Base-by-base conservation (phyloP, 2,329 filamentous ascomycete genomes). In the Thelonectria olida region DNA sequence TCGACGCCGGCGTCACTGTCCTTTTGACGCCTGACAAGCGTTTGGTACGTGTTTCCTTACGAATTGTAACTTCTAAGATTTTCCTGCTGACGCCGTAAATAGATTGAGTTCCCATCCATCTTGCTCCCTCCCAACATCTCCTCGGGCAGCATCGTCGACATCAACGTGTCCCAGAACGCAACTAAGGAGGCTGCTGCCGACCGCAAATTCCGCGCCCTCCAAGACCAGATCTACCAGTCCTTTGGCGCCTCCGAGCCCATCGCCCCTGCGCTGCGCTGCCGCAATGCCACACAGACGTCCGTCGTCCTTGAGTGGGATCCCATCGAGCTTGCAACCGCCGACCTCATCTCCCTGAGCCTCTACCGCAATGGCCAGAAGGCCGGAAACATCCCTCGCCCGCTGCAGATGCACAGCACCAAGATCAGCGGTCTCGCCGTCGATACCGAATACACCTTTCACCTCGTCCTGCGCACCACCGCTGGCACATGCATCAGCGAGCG, bases 51-150 rank as follows among this genome's bases (percentile, higher is more conserved):
- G 63, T 9, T 22, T 23, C 38, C 20, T 15, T 5, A 12, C 34
- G 7, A 10, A 17, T 15, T 27, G 13, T 34, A 19, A n/a, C 48
- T 20, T 12, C 13, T 2, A 9, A 23, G 7, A 15, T 17, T 36
- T 4, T n/a, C 51, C 25, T 48, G 9, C 31, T 42, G 22, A 22
- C 34, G n/a, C 44, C 54, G 55, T 70, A 56, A 63, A 36, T 77
- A 98, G 95, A 98, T 99, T 77, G 96, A 99, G 77, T 99, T 99
- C 75, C 96, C 96, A 34, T 98, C 96, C 47, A 97, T 99, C 68
- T 91, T 99, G 50, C 90, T 99, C 15, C 96, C 96, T 2, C 92
- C 92, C 64, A 94, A 97, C 76, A 99, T 99, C 78, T 90, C 92
- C 64, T 97, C 93, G 15, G 96, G 96, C 70, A 96, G 92, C 76